These are phyloP conservation scores for Fagus crenata DNA, from an alignment of 306 rosid genomes.

Conservation along the genomic window DNA sequence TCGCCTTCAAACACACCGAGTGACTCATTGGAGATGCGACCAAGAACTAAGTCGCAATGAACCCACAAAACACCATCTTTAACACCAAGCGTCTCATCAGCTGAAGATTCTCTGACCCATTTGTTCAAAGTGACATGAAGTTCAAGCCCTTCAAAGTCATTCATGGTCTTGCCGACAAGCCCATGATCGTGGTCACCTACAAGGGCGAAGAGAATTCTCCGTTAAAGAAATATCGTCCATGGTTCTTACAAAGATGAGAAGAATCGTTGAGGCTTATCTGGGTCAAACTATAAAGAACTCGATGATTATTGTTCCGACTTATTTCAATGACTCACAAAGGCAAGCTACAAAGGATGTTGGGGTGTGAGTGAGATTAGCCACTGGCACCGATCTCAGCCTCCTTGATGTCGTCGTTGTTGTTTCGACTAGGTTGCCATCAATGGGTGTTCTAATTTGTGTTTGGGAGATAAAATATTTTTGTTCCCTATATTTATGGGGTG, in stretches of 20 bases:
- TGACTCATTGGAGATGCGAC: slow-evolving; percentile 82
- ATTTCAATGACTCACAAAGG: slow-evolving; percentile 85
- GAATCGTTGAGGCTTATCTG: slow-evolving; percentile 57
- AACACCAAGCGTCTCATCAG: slow-evolving; percentile 83
- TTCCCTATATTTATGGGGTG: no score
- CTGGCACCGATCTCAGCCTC: no score
- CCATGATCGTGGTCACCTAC: slow-evolving; percentile 62
- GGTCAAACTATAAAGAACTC: slow-evolving; percentile 64
- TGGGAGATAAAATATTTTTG: no score
- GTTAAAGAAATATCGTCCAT: slow-evolving; percentile 78
- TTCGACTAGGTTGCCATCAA: no score
- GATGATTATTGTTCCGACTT: slow-evolving; percentile 71
- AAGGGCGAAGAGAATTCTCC: slow-evolving; percentile 65
- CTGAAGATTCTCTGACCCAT: slow-evolving; percentile 51
- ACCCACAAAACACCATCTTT: slow-evolving; percentile 73
- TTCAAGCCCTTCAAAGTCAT: slow-evolving; percentile 77
- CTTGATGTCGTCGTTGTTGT: no score
- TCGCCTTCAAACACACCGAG: slow-evolving; percentile 90
- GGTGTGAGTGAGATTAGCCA: no score
- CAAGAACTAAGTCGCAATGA: slow-evolving; percentile 84
- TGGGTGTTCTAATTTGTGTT: no score
- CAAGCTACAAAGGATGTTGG: slow-evolving; percentile 92
- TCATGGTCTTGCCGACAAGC: slow-evolving; percentile 62
- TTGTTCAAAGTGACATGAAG: slow-evolving; percentile 74
- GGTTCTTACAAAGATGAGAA: slow-evolving; percentile 70